A percentile compares a stretch with the other conserved stretches of the same genome.
Conservation (phyloP, 768 basidiomycete species). For the Candolleomyces eurysporus region DNA sequence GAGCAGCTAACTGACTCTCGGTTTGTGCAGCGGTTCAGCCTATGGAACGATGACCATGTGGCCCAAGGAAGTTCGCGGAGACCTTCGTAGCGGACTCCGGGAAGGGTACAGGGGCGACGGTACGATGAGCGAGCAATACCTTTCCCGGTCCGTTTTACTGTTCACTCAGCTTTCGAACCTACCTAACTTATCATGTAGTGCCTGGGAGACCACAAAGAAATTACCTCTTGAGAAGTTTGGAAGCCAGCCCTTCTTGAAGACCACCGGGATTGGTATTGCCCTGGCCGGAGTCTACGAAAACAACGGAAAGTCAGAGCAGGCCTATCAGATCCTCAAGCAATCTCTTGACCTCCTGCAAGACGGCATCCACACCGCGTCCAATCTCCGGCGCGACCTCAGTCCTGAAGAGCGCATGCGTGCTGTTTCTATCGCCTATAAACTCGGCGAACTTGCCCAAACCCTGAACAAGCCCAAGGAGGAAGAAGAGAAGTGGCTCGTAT, state of each 20-base stretch:
- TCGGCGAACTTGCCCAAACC: constrained; percentile 39
- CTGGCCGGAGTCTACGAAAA: constrained; percentile 57
- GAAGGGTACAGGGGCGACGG: constrained; percentile 60
- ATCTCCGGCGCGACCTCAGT: constrained; percentile 11
- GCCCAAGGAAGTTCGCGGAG: constrained; percentile 60
- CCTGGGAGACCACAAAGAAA: constrained; percentile 51
- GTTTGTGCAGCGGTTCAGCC: constrained; percentile 45
- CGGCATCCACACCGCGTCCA: constrained; percentile 15
- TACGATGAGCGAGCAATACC: constrained; percentile 46
- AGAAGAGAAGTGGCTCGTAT: constrained; percentile 42
- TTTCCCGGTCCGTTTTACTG: constrained; percentile 45
- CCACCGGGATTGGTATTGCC: constrained; percentile 62
- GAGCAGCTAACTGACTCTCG: neutral
- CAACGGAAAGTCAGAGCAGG: constrained; percentile 30
- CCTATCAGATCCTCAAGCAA: constrained; percentile 39
- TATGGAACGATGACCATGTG: constrained; percentile 60
- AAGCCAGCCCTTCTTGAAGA: constrained; percentile 58
- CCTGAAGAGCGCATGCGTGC: constrained; percentile 31
- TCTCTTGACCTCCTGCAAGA: constrained; percentile 31
- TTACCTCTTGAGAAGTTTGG: constrained; percentile 39
- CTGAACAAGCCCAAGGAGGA: constrained; percentile 33
- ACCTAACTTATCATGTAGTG: constrained; percentile 22
- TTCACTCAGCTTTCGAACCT: neutral
- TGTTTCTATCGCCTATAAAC: constrained; percentile 39
- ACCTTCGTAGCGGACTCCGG: constrained; percentile 63